Base-by-base conservation (phyloP, 768 basidiomycete genomes). In the Crassisporium funariophilum region DNA sequence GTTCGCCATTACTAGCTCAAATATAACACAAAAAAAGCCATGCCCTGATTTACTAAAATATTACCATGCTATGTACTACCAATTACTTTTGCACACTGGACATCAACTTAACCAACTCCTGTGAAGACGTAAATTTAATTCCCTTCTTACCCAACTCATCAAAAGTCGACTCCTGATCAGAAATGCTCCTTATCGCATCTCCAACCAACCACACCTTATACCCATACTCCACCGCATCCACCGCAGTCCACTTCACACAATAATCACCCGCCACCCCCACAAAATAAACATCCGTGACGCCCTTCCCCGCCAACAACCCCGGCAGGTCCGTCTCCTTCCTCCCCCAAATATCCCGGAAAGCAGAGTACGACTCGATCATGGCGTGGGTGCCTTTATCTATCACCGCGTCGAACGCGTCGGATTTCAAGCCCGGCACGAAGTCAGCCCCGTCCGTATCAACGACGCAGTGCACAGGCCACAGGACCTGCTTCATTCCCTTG, bases 391-490 rank as follows among this genome's bases (percentile, higher is more conserved):
- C 88, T 69, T 84, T 84, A 46, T 66, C 63, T 12, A 78, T 62
- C 29, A 81, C 64, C 8, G 69, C 64, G 27, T 78, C 74, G 35
- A 76, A 64, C 33, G 59, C 59, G 25, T 60, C 60, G 20, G 66
- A 62, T 40, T 71, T 56, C n/a, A 91, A 56, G 19, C 74, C 77
- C 2, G 71, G 58, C 21, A 86, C 81, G 34, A 91, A 73, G 54
- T 81, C 77, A 13, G 79, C 77, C 2, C 91, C 91, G 1, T 56
- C 66, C 0, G 76, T 76, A 35, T 71, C 71, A 42, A 77, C 78
- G 17, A 91, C 76, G 55, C 90, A 91, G 61, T 92, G 91, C 53
- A 81, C 82, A 0, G 91, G 90, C 91, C 91, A 93, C 23, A 92
- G 66, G 20, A 79, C 75, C 63, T 88, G 86, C 33, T 73, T 61